phyloP scores from a whole-genome alignment of 768 basidiomycete genomes.

The Candolleomyces eurysporus region DNA sequence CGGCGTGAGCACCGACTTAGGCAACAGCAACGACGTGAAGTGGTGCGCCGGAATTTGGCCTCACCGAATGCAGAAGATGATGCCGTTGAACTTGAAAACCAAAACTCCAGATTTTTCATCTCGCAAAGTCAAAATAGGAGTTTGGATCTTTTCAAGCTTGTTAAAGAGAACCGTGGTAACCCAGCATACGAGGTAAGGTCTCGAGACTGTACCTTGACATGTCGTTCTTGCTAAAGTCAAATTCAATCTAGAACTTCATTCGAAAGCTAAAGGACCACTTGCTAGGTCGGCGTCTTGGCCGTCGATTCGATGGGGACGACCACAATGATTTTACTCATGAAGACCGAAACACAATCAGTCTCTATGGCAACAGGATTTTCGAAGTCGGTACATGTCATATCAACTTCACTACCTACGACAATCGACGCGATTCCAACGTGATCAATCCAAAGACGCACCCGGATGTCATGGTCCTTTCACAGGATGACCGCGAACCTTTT shows the following conservation, averaged over 20 bases:
- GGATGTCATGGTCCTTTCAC: constrained; percentile 11
- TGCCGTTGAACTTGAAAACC: neutral
- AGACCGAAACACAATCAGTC: constrained; percentile 4
- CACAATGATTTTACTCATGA: constrained; percentile 9
- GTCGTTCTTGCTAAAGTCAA: neutral
- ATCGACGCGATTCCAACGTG: constrained; percentile 15
- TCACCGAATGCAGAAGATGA: too few relatives aligned
- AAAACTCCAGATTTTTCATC: constrained; percentile 9
- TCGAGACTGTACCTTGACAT: neutral
- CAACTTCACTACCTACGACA: constrained; percentile 20
- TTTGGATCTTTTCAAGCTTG: constrained; percentile 18
- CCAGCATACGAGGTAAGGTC: constrained; percentile 19
- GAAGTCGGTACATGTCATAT: constrained; percentile 12
- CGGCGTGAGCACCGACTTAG: neutral
- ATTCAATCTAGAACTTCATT: constrained; percentile 21
- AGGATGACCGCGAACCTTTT: constrained; percentile 12
- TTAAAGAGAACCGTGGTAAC: constrained; percentile 8
- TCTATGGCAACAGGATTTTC: constrained; percentile 11
- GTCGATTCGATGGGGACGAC: constrained; percentile 9
- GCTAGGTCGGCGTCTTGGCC: constrained; percentile 23
- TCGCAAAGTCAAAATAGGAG: constrained; percentile 17
- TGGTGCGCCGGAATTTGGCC: neutral
- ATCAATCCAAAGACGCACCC: constrained; percentile 17
- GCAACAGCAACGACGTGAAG: neutral
- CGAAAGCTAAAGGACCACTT: constrained; percentile 33